A percentile compares a stretch with the other conserved stretches of the same genome.
These are phyloP conservation scores for Yamadazyma paraphyllophila DNA, from an alignment of 805 yeast genomes.

Conservation along the genomic window DNA sequence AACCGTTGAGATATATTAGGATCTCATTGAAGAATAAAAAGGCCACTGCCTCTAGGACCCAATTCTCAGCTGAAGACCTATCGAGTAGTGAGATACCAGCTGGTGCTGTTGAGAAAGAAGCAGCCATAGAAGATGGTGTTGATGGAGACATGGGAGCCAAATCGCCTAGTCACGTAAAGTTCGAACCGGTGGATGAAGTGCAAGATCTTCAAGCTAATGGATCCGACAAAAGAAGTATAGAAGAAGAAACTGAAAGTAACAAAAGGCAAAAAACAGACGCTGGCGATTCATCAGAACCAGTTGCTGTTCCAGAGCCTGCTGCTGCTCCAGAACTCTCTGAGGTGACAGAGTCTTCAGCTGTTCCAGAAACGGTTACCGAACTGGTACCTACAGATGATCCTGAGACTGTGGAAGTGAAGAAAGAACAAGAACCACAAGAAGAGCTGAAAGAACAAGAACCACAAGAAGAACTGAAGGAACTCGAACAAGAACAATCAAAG, in stretches of 20 bases:
- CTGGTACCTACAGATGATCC: no score
- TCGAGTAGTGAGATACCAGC: not conserved
- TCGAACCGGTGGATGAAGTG: not conserved
- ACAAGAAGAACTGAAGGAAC: no score
- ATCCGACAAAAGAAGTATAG: not conserved
- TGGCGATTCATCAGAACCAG: not conserved
- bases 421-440: no score
- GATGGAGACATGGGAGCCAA: no score
- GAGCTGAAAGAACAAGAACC: no score
- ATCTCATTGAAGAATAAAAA: constrained; percentile 34
- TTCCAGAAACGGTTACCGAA: no score
- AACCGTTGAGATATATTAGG: constrained; percentile 38
- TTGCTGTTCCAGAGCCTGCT: no score
- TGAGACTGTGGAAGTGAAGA: no score
- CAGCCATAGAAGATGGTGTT: not conserved
- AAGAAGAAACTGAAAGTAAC: not conserved
- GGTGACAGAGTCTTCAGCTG: no score
- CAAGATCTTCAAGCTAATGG: not conserved
- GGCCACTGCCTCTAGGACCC: constrained; percentile 40
- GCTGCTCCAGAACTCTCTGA: no score
- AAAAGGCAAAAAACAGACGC: not conserved
- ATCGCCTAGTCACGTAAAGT: not conserved
- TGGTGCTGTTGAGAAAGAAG: not conserved
- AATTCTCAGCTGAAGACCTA: constrained; percentile 27
- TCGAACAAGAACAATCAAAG: no score